Evolutionary conservation across 306 rosid genomes (phyloP).

Genomic region (Erythrophleum fordii): DNA sequence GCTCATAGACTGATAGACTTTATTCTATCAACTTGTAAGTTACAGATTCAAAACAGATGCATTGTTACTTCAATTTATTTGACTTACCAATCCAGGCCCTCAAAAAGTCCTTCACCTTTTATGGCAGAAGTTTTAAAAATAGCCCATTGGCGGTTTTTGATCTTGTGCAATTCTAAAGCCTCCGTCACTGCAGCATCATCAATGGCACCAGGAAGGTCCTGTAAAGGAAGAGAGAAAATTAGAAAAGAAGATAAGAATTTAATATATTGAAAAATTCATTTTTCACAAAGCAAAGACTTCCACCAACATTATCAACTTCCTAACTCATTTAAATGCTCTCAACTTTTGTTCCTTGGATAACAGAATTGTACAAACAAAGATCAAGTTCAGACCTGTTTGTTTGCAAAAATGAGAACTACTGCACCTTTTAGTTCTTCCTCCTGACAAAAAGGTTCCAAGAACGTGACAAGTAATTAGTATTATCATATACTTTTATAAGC

Average conservation of each 20-base stretch:
- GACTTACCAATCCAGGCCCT: slow-evolving; percentile 87
- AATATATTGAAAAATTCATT: slow-evolving; percentile 5
- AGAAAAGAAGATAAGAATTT: background rate
- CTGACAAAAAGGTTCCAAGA: slow-evolving; percentile 40
- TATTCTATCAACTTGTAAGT: background rate
- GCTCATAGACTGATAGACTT: background rate
- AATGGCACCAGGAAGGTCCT: slow-evolving; percentile 99
- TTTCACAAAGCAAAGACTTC: slow-evolving; percentile 24
- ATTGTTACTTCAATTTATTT: background rate
- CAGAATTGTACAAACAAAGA: background rate
- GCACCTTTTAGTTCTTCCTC: slow-evolving; percentile 81
- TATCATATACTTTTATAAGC: background rate
- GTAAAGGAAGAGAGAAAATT: slow-evolving; percentile 30
- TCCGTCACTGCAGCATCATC: slow-evolving; percentile 96
- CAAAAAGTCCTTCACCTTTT: slow-evolving; percentile 98
- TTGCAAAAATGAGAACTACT: slow-evolving; percentile 71
- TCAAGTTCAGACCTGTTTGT: slow-evolving; percentile 62
- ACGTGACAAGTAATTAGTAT: background rate
- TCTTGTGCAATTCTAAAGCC: slow-evolving; percentile 94
- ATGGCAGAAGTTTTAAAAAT: slow-evolving; percentile 96
- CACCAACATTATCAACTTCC: slow-evolving; percentile 11
- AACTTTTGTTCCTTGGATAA: slow-evolving; percentile 13
- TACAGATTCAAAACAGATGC: background rate
- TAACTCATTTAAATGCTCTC: background rate
- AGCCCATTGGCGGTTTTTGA: slow-evolving; percentile 98